phyloP scores from a whole-genome alignment of 129 eudicot species.

The Gnaphalium uliginosum region DNA sequence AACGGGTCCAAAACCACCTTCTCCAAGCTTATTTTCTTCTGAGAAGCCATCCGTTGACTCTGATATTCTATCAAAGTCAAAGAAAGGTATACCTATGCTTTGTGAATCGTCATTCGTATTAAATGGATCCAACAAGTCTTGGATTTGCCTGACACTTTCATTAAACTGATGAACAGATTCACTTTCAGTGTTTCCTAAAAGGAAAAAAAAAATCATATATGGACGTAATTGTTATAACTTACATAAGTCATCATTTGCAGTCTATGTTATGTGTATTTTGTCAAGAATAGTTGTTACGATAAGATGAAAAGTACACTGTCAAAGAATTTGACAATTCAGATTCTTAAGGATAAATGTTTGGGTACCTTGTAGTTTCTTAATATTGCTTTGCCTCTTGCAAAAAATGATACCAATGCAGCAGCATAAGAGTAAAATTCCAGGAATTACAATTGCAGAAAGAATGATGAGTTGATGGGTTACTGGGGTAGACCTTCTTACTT shows the following conservation, averaged over 20 bases:
- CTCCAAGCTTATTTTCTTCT: constrained; percentile 44
- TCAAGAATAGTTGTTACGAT: background rate
- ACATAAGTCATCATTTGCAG: background rate
- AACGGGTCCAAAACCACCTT: constrained; percentile 74
- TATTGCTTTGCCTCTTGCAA: constrained; percentile 26
- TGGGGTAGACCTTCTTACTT: constrained; percentile 5
- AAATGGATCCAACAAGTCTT: constrained; percentile 31
- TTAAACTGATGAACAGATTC: constrained; percentile 31
- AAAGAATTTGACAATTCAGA: background rate
- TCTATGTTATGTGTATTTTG: background rate
- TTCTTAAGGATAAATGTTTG: background rate
- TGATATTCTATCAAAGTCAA: constrained; percentile 38
- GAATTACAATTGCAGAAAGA: constrained; percentile 25
- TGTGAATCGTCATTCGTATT: constrained; percentile 27
- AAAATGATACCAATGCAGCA: constrained; percentile 30
- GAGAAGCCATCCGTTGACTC: constrained; percentile 55
- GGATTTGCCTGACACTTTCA: constrained; percentile 38
- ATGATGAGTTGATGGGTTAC: constrained; percentile 16
- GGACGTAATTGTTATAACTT: background rate
- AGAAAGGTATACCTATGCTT: constrained; percentile 43
- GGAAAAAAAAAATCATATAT: constrained; percentile 7
- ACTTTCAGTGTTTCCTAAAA: constrained; percentile 31
- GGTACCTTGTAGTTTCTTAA: constrained; percentile 36
- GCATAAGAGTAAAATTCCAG: constrained; percentile 33
- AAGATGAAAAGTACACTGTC: background rate